Evolutionary conservation across 306 rosid genomes (phyloP).

Genomic region (Quercus engelmannii): DNA sequence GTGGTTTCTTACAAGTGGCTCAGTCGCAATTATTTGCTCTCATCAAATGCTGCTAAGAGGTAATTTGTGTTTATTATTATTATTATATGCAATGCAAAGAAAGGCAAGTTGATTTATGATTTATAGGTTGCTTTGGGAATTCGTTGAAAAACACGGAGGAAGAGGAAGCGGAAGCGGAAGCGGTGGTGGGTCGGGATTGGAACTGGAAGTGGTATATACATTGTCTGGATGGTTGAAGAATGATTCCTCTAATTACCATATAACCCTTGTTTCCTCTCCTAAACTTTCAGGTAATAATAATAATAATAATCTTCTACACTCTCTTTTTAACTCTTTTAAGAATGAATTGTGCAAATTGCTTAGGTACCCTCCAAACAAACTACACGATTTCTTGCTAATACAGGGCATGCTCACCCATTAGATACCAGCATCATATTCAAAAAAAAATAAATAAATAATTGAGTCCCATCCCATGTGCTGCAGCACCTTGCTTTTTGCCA

Average conservation of each 20-base stretch:
- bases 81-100: too few species aligned
- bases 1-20: constrained; percentile 99
- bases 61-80: not conserved
- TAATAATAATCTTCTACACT: too few species aligned
- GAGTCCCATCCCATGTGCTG: too few species aligned
- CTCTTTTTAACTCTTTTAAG: too few species aligned
- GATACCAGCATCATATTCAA: too few species aligned
- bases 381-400: too few species aligned
- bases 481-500: too few species aligned
- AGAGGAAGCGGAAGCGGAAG: constrained; percentile 11
- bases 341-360: too few species aligned
- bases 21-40: constrained; percentile 83
- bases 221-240: constrained; percentile 91
- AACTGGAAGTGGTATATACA: constrained; percentile 69
- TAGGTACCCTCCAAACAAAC: too few species aligned
- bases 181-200: too few species aligned
- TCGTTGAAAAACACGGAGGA: constrained; percentile 63
- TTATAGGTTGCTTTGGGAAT: constrained; percentile 80
- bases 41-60: constrained; percentile 88
- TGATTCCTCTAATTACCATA: constrained; percentile 53
- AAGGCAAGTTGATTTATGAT: not conserved
- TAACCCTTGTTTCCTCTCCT: constrained; percentile 69
- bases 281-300: constrained; percentile 59
- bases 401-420: too few species aligned
- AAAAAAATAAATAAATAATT: too few species aligned